Base-by-base conservation (phyloP, 2,329 filamentous ascomycete species). In the Mycosphaerella arachidis region DNA sequence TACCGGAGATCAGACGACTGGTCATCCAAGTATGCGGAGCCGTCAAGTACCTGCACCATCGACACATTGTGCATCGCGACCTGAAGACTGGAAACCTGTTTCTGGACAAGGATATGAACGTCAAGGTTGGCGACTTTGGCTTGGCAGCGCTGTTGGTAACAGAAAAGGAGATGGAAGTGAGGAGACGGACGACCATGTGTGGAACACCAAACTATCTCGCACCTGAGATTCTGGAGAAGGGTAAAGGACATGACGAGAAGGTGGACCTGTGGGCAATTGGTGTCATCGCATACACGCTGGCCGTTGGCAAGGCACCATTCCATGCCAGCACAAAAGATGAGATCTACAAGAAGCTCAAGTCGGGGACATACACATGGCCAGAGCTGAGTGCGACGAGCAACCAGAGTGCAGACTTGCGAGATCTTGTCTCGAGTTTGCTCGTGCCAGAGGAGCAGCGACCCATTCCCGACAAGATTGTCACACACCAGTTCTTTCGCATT, bases 21-120 rank as follows among this genome's bases (percentile, higher is more conserved):
- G 89, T 94, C 62, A 86, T 99, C 45, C 94, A 99, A 75, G 92
- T 97, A 61, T 91, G 93, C 66, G 94, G 94, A 37, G 94, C 94
- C 40, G 93, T 99, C 76, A 97, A 97, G 76, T 99, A 99, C 73
- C 90, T 99, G 81, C 95, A 99, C 75, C 87, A 87, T 71, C 90
- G 95, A 73, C 94, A 93, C 66, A 95, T 99, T 63, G 96, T 97
- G 53, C 94, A 99, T 76, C 86, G 94, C 53, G 94, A 99, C 75
- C 77, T 99, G 68, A 99, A 99, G 77, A 97, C 97, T 81, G 95
- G 94, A 53, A 99, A 99, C 74, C 88, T 99, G 67, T 99, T 99
- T 71, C 82, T 99, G 55, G 94, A 99, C 74, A 85, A 86, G 56
- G 82, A 92, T 67, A 97, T 99, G 93, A 96, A 99, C 71, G 88